Base-by-base conservation (phyloP, 345 rosid genomes). In the Gossypium anomalum region DNA sequence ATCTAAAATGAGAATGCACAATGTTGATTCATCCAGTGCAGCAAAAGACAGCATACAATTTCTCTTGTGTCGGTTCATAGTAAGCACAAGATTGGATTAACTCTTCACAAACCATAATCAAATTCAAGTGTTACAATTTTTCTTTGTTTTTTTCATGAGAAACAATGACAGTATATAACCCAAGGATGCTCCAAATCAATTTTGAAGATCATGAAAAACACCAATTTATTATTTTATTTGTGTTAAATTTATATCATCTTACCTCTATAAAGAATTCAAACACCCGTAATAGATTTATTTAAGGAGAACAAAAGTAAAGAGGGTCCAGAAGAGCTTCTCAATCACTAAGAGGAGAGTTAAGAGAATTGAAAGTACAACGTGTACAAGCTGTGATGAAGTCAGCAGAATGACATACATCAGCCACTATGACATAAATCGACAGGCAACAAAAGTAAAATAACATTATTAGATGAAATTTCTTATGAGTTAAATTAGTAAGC, bases 401-500 rank as follows among this genome's bases (percentile, higher is more conserved):
- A 52, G 15, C 61, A 64, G 8, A 43, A 51, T 38, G 9, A 64
- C 34, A 48, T 65, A 63, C 25, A 34, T 64, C 34, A 19, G 38
- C 27, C 49, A 51, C n/a, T 13, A 62, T 7, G 43, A 43, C 22
- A 57, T 59, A 23, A 22, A 20, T 45, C 20, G 11, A 61, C 22
- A 59, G 25, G 8, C 22, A 20, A 45, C 10, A 41, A 44, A 29
- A 56, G 67, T 44, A 72, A 38, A 45, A 44, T 70, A 69, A 29
- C 60, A 52, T 70, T 70, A 51, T 9, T 11, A 69, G 52, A 69
- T 51, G 47, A 29, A 70, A 52, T 34, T 16, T 25, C 44, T 47
- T 3, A 27, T 25, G 22, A 45, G 70, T 73, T 70, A 60, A 43
- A 34, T 20, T 38, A 48, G 47, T 60, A 52, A 17, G 75, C 75